Percentiles rank a stretch among this genome's conserved stretches.
These are phyloP conservation scores for Fulvia fulva DNA, from an alignment of 2,329 filamentous ascomycete genomes.

Conservation along the genomic window DNA sequence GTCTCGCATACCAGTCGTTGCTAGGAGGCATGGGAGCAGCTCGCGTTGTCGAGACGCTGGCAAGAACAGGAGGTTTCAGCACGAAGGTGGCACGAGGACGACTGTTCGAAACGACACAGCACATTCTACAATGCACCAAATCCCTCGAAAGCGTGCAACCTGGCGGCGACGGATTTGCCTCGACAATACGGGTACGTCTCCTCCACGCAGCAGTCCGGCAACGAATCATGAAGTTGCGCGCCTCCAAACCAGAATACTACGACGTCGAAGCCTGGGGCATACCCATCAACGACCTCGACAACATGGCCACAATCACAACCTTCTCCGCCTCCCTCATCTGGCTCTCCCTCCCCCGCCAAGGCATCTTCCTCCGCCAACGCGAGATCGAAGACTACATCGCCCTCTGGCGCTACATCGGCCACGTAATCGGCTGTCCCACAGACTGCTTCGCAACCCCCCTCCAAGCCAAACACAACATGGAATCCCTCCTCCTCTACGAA, in stretches of 20 bases:
- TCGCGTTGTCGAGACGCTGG: constrained; percentile 68
- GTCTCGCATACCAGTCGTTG: constrained; percentile 60
- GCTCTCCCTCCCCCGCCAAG: constrained; percentile 67
- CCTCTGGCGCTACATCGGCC: constrained; percentile 70
- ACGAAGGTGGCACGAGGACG: constrained; percentile 63
- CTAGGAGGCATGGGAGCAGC: constrained; percentile 69
- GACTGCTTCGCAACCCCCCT: constrained; percentile 49
- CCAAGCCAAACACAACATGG: constrained; percentile 61
- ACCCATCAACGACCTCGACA: constrained; percentile 73
- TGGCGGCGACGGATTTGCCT: constrained; percentile 61
- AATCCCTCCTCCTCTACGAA: constrained; percentile 63
- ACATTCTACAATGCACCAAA: constrained; percentile 66
- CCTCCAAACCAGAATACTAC: constrained; percentile 59
- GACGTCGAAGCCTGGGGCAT: constrained; percentile 56
- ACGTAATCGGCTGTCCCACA: constrained; percentile 62
- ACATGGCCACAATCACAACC: constrained; percentile 65
- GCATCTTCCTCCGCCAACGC: constrained; percentile 58
- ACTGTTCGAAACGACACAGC: constrained; percentile 69
- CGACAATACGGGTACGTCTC: constrained; percentile 64
- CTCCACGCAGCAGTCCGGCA: constrained; percentile 65
- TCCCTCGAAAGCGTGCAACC: constrained; percentile 64
- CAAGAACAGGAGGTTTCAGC: constrained; percentile 70
- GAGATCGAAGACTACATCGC: constrained; percentile 69
- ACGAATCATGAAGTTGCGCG: constrained; percentile 58
- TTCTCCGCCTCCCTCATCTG: constrained; percentile 68